Conservation (phyloP, 1,139 yeast species). For the Taiozyma sp. region DNA sequence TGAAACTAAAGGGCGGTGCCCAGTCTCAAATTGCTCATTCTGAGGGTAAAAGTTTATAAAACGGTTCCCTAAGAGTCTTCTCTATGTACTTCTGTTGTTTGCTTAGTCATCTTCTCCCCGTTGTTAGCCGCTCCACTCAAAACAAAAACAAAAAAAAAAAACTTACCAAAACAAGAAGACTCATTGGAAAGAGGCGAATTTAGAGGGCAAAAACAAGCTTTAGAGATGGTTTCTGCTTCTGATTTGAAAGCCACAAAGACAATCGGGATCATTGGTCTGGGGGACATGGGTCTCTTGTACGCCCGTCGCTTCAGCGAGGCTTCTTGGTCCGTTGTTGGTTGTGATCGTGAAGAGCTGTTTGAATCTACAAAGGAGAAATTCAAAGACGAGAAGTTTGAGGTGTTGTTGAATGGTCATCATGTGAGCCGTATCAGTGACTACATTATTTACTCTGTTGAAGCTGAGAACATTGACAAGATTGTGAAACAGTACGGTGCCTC, state of each 20-base stretch:
- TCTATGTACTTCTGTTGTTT: too few species aligned
- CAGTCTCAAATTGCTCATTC: too few species aligned
- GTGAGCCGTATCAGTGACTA: slow-evolving; percentile 82
- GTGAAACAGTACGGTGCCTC: slow-evolving; percentile 80
- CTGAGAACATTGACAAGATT: slow-evolving; percentile 70
- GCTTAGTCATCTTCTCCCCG: too few species aligned
- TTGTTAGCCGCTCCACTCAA: too few species aligned
- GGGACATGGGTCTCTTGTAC: slow-evolving; percentile 93
- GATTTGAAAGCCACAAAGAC: slow-evolving; percentile 33
- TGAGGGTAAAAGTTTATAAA: too few species aligned
- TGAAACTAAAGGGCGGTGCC: too few species aligned
- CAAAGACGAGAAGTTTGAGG: slow-evolving; percentile 41
- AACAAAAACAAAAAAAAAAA: too few species aligned
- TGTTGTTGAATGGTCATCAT: slow-evolving; percentile 70
- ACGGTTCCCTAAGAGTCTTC: too few species aligned
- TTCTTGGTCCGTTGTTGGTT: slow-evolving; percentile 90
- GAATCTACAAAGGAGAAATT: slow-evolving; percentile 42
- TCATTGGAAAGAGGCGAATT: too few species aligned
- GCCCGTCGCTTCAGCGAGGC: slow-evolving; percentile 74
- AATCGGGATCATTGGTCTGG: slow-evolving; percentile 91
- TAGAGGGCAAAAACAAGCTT: not conserved
- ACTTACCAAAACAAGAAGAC: too few species aligned
- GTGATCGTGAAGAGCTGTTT: slow-evolving; percentile 74
- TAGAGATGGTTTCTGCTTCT: not conserved
- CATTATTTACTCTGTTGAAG: slow-evolving; percentile 86